Evolutionary conservation across 1,284 basidiomycete species (phyloP).

Genomic region (Fomes fomentarius): DNA sequence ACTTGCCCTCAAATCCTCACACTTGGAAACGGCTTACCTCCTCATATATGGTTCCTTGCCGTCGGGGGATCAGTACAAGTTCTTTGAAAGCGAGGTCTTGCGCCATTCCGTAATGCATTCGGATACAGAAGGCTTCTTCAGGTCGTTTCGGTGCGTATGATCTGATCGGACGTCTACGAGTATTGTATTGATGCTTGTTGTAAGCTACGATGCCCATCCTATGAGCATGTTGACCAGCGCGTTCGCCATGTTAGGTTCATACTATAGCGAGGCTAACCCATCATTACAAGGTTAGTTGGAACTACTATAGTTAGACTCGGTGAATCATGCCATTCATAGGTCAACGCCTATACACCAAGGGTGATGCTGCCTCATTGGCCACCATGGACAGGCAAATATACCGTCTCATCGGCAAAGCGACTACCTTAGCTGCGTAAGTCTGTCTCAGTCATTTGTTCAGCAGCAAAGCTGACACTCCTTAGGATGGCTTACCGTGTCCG

Average conservation of each 20-base stretch:
- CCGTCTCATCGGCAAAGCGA: conserved; percentile 84
- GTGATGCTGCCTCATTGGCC: conserved; percentile 64
- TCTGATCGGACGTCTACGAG: neutral
- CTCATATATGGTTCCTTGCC: conserved; percentile 88
- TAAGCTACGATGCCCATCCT: conserved; percentile 84
- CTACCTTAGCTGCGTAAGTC: conserved; percentile 82
- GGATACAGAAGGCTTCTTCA: conserved; percentile 81
- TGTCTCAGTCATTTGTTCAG: neutral
- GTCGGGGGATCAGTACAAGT: conserved; percentile 56
- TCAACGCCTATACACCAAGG: conserved; percentile 77
- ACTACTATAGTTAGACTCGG: too few species aligned
- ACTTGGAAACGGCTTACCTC: conserved; percentile 85
- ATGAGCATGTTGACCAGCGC: conserved; percentile 88
- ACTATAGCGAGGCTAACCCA: conserved; percentile 82
- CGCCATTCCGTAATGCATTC: conserved; percentile 79
- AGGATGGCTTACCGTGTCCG: conserved; percentile 90
- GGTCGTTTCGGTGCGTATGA: conserved; percentile 66
- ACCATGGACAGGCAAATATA: conserved; percentile 91
- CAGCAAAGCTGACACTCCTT: neutral
- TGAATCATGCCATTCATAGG: too few species aligned
- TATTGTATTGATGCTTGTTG: neutral
- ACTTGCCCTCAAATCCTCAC: conserved; percentile 75
- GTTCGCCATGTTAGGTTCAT: conserved; percentile 85
- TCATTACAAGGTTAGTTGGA: conserved; percentile 62
- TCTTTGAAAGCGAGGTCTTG: conserved; percentile 76